These are phyloP conservation scores for Aspergillus intermedius DNA, from an alignment of 2,329 filamentous ascomycete genomes.

Conservation along the genomic window DNA sequence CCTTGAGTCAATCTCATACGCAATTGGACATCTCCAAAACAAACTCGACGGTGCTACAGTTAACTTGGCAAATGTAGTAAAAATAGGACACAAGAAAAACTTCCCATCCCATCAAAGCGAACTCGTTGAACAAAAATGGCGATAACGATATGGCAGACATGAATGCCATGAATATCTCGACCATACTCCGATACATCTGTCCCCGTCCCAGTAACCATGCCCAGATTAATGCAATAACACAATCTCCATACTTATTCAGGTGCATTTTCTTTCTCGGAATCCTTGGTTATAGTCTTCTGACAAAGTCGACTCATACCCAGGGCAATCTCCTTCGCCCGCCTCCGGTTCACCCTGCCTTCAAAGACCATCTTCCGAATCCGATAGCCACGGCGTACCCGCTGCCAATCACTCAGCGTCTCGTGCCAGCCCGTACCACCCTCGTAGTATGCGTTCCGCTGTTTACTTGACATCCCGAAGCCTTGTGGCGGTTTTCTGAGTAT, in stretches of 20 bases:
- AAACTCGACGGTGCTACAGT: slow-evolving; percentile 1
- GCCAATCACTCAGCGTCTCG: slow-evolving; percentile 36
- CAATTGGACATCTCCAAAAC: slow-evolving; percentile 12
- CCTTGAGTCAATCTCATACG: slow-evolving; percentile 15
- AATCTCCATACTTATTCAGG: background rate
- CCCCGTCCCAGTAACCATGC: background rate
- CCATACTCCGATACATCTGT: background rate
- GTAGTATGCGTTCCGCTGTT: slow-evolving; percentile 33
- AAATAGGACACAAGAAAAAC: slow-evolving; percentile 1
- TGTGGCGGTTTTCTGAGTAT: slow-evolving; percentile 36
- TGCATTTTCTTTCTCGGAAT: background rate
- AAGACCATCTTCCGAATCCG: slow-evolving; percentile 29
- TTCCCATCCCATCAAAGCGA: background rate
- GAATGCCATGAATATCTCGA: background rate
- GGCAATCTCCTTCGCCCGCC: slow-evolving; percentile 23
- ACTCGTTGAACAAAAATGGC: slow-evolving; percentile 1
- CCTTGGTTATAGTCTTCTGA: slow-evolving; percentile 2
- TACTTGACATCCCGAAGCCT: slow-evolving; percentile 29
- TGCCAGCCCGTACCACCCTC: slow-evolving; percentile 35
- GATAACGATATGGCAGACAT: background rate
- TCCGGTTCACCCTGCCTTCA: slow-evolving; percentile 33
- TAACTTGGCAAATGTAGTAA: slow-evolving; percentile 4
- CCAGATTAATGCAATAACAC: background rate
- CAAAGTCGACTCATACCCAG: slow-evolving; percentile 15
- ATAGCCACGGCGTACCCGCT: slow-evolving; percentile 29